A percentile compares a stretch with the other conserved stretches of the same genome.
phyloP scores from a whole-genome alignment of 73 alveolate species.

The Uronychia binucleata region DNA sequence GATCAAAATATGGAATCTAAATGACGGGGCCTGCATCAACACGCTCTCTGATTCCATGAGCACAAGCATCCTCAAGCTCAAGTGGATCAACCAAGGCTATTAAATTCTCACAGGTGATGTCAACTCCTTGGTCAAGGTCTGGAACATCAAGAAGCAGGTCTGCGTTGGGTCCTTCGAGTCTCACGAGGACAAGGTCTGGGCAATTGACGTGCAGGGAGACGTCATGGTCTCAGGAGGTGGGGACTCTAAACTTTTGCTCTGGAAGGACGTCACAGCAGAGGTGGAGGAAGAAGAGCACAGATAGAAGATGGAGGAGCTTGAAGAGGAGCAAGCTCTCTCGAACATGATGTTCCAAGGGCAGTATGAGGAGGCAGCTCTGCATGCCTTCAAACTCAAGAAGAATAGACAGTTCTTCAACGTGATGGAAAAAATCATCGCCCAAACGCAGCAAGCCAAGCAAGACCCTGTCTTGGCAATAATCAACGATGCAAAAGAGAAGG shows the following conservation, averaged over 20 bases:
- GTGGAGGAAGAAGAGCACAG: constrained; percentile 77
- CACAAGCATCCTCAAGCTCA: constrained; percentile 75
- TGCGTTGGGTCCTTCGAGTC: constrained; percentile 88
- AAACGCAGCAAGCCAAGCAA: constrained; percentile 24
- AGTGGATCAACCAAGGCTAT: constrained; percentile 85
- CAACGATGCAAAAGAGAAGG: constrained; percentile 8
- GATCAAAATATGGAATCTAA: constrained; percentile 91
- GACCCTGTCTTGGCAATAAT: constrained; percentile 35
- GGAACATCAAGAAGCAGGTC: constrained; percentile 93
- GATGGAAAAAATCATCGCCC: constrained; percentile 65
- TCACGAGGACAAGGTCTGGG: constrained; percentile 97
- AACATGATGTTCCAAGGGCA: constrained; percentile 79
- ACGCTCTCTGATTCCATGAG: constrained; percentile 91
- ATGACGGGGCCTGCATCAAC: constrained; percentile 81
- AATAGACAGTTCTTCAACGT: constrained; percentile 78
- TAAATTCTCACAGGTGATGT: constrained; percentile 87
- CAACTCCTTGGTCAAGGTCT: constrained; percentile 90
- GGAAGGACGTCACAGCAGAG: constrained; percentile 91
- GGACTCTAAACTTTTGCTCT: constrained; percentile 88
- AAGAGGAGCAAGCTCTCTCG: constrained; percentile 85
- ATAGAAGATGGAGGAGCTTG: constrained; percentile 67
- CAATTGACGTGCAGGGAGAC: constrained; percentile 79
- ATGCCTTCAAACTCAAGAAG: constrained; percentile 86
- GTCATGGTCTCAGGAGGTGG: constrained; percentile 93
- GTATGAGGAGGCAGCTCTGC: constrained; percentile 88